Base-by-base conservation (phyloP, 2,329 filamentous ascomycete species). In the Thielaviopsis ethacetica region DNA sequence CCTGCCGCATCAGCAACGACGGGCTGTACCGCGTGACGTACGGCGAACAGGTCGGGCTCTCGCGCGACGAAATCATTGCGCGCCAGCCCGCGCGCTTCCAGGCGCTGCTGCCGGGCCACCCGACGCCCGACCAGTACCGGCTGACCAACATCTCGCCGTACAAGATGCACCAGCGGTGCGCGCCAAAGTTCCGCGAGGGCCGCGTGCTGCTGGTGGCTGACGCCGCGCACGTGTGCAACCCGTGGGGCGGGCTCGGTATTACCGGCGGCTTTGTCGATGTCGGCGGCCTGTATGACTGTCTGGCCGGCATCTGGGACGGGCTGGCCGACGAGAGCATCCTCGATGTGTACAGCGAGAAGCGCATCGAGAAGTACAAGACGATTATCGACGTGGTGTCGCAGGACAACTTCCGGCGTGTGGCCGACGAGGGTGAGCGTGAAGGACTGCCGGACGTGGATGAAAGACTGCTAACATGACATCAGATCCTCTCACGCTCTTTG, bases 21-120 rank as follows among this genome's bases (percentile, higher is more conserved):
- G 80, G 79, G 0, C 68, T 85, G 10, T 85, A 81, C 71, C 76
- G 82, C 15, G 77, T 85, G 41, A 81, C 81, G 0, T 85, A 85
- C 64, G 81, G 80, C 57, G 82, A 85, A 63, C 69, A 69, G 0
- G 71, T 74, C 0, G 76, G 75, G 1, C 71, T 84, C 13, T 75
- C 73, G 1, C 21, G 63, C 15, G 59, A 62, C 5, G 65, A 66
- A n/a, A 60, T 66, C n/a, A 44, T 56, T 5, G 50, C 55, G 2
- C 62, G 64, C 49, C 58, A 65, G 44, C 61, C 77, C 1, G 67
- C 67, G 62, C 81, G 80, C 61, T 85, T 78, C 65, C 73, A 77
- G 61, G 67, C 72, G 27, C 80, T 85, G 62, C 71, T 84, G 0
- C 81, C 81, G 0, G 81, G 81, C 0, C 71, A 80, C 59, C 81